Conservation (phyloP, 2,329 filamentous ascomycete genomes). For the Didymella lethalis region DNA sequence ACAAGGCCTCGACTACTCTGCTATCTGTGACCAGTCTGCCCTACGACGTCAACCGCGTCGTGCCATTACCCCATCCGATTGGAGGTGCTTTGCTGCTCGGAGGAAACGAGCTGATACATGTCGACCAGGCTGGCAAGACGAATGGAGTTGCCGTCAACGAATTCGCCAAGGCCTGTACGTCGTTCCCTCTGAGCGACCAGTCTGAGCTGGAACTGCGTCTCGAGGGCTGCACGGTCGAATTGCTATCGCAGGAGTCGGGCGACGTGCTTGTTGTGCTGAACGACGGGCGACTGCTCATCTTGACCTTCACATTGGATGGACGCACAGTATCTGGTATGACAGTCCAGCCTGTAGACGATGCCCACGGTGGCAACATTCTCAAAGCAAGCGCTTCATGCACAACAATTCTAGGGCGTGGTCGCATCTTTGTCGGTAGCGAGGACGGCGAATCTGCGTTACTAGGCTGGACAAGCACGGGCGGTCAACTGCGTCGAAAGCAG, state of each 20-base stretch:
- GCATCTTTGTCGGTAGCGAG: conserved; percentile 86
- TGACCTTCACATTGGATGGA: conserved; percentile 88
- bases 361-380: conserved; percentile 70
- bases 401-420: conserved; percentile 70
- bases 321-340: conserved; percentile 87
- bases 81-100: conserved; percentile 89
- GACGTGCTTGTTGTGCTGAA: conserved; percentile 85
- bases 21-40: conserved; percentile 85
- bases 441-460: conserved; percentile 81
- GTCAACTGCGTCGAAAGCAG: conserved; percentile 66
- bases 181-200: conserved; percentile 87
- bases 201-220: conserved; percentile 79
- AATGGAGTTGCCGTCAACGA: conserved; percentile 93
- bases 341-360: conserved; percentile 69
- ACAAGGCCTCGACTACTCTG: conserved; percentile 90
- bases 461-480: conserved; percentile 74
- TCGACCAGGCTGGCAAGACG: conserved; percentile 93
- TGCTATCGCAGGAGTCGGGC: conserved; percentile 76
- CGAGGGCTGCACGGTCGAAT: conserved; percentile 80
- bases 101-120: conserved; percentile 88
- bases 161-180: conserved; percentile 82
- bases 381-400: conserved; percentile 72
- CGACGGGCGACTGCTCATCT: conserved; percentile 75
- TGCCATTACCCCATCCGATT: conserved; percentile 84
- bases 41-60: conserved; percentile 82